Conservation (phyloP, 2,329 filamentous ascomycete genomes). For the Truncatella angustata region DNA sequence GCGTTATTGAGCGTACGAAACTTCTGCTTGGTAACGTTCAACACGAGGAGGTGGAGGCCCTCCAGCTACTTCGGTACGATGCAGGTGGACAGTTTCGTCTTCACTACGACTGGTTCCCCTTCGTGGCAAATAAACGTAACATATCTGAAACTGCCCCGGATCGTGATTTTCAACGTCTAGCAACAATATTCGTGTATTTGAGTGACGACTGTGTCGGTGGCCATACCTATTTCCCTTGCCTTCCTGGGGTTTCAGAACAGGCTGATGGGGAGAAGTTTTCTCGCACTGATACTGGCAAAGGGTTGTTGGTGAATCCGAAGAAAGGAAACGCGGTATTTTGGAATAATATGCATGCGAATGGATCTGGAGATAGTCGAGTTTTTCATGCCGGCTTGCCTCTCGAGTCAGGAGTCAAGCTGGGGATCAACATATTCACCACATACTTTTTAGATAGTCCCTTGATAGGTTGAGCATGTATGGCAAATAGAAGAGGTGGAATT, state of each 20-base stretch:
- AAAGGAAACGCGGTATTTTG: not conserved
- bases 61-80: too few species aligned
- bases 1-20: too few species aligned
- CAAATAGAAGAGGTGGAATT: too few species aligned
- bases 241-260: not conserved
- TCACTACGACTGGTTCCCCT: too few species aligned
- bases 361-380: not conserved
- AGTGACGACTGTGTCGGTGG: not conserved
- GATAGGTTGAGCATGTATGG: too few species aligned
- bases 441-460: not conserved
- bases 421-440: not conserved
- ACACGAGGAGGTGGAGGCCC: too few species aligned
- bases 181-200: not conserved
- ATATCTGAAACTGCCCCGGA: too few species aligned
- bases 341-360: not conserved
- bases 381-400: not conserved
- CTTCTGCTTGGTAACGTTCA: too few species aligned
- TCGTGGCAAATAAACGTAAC: too few species aligned
- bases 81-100: too few species aligned
- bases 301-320: not conserved
- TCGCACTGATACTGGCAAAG: not conserved
- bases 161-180: too few species aligned
- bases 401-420: not conserved
- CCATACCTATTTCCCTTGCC: not conserved
- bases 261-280: slow-evolving; percentile 2